Evolutionary conservation across 306 rosid genomes (phyloP).

Genomic region (Glycine soja): DNA sequence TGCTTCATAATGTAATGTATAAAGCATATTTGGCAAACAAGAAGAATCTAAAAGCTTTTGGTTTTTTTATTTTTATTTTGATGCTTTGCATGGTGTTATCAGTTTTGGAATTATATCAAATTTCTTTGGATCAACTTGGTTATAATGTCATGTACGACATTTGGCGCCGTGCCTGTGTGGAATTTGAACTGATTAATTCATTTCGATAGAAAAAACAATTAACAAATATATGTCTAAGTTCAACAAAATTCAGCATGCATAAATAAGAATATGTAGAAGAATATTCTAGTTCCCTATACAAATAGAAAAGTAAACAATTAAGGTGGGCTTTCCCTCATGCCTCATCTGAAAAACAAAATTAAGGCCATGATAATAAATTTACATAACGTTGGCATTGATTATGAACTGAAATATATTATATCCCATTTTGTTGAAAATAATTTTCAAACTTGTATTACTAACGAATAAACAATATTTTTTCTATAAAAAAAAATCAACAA

Average conservation of each 20-base stretch:
- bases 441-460: not conserved
- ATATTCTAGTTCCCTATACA: constrained; percentile 34
- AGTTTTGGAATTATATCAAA: constrained; percentile 30
- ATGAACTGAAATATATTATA: constrained; percentile 25
- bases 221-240: not conserved
- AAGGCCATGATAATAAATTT: not conserved
- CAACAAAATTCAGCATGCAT: not conserved
- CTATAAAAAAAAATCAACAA: not conserved
- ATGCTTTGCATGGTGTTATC: constrained; percentile 29
- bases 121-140: constrained; percentile 9
- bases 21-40: not conserved
- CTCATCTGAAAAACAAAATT: constrained; percentile 9
- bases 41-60: not conserved
- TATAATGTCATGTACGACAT: not conserved
- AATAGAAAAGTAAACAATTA: constrained; percentile 12
- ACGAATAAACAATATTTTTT: not conserved
- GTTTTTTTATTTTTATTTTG: not conserved
- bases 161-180: not conserved
- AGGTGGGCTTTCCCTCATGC: not conserved
- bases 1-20: not conserved
- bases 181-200: constrained; percentile 36
- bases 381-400: constrained; percentile 4
- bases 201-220: not conserved
- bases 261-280: constrained; percentile 3
- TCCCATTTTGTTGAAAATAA: not conserved